These are phyloP conservation scores for Scedosporium aurantiacum DNA, from an alignment of 2,329 filamentous ascomycete genomes.

Conservation along the genomic window DNA sequence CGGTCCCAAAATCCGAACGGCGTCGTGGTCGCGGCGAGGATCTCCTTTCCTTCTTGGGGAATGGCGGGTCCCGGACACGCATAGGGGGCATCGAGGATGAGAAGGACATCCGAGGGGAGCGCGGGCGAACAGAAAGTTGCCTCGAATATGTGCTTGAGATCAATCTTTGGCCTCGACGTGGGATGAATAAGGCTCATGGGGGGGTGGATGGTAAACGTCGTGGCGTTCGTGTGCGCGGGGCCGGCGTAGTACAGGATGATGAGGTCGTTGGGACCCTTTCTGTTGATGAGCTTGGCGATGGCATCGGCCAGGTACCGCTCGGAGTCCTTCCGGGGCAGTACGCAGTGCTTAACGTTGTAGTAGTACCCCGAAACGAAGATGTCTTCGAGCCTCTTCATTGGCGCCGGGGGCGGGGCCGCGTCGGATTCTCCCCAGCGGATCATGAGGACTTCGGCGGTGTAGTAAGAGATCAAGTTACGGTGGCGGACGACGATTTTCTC, in stretches of 20 bases:
- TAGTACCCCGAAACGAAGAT: not conserved
- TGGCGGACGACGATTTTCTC: not conserved
- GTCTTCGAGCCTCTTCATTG: not conserved
- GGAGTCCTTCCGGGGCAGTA: not conserved
- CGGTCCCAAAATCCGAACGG: not conserved
- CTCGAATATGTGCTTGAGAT: not conserved
- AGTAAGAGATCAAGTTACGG: not conserved
- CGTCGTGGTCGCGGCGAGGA: not conserved
- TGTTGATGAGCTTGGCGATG: not conserved
- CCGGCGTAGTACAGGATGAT: conserved; percentile 4
- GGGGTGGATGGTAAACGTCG: not conserved
- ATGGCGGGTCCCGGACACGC: not conserved
- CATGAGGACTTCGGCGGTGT: not conserved
- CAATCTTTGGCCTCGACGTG: not conserved
- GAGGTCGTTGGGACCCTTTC: not conserved
- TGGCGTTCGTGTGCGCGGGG: not conserved
- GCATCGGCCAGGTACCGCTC: not conserved
- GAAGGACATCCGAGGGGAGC: not conserved
- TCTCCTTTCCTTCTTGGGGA: conserved; percentile 2
- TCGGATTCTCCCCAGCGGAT: not conserved
- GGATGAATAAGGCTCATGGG: not conserved
- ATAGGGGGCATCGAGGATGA: not conserved
- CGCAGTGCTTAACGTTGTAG: not conserved
- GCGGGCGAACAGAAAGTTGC: not conserved
- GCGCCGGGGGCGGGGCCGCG: not conserved